Conservation (phyloP, 2,329 filamentous ascomycete species). For the Pyricularia sp. region DNA sequence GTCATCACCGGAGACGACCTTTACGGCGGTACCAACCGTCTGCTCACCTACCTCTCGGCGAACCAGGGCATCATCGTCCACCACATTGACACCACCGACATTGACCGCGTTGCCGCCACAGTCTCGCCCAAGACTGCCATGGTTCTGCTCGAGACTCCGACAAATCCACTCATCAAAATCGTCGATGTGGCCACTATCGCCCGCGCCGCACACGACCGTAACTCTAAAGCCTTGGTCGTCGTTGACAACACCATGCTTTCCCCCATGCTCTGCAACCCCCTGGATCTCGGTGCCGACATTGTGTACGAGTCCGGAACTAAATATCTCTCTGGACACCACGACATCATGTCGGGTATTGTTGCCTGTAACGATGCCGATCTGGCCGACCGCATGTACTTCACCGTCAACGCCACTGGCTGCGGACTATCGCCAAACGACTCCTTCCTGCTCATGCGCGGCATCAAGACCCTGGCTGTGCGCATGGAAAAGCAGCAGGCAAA, state of each 20-base stretch:
- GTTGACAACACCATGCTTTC: constrained; percentile 99
- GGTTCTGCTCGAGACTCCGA: constrained; percentile 92
- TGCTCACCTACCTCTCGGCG: constrained; percentile 81
- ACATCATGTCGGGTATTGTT: constrained; percentile 96
- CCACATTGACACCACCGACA: constrained; percentile 85
- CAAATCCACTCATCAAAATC: constrained; percentile 96
- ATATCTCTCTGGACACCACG: constrained; percentile 94
- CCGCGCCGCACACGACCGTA: constrained; percentile 60
- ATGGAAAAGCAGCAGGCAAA: constrained; percentile 98
- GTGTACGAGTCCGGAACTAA: constrained; percentile 98
- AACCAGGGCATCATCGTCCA: constrained; percentile 88
- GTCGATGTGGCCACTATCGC: constrained; percentile 81
- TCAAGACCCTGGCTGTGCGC: constrained; percentile 92
- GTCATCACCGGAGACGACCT: constrained; percentile 95
- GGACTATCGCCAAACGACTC: constrained; percentile 91
- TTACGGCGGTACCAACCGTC: constrained; percentile 87
- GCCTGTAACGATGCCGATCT: constrained; percentile 73
- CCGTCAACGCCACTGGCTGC: constrained; percentile 92
- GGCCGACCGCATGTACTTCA: constrained; percentile 87
- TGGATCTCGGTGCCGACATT: constrained; percentile 88
- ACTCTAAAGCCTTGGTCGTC: constrained; percentile 67
- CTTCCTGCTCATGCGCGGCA: constrained; percentile 85
- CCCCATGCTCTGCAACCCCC: constrained; percentile 81
- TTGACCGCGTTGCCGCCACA: constrained; percentile 54
- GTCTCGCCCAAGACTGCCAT: constrained; percentile 77